Base-by-base conservation (phyloP, 768 basidiomycete genomes). In the Tephrocybe rancida region DNA sequence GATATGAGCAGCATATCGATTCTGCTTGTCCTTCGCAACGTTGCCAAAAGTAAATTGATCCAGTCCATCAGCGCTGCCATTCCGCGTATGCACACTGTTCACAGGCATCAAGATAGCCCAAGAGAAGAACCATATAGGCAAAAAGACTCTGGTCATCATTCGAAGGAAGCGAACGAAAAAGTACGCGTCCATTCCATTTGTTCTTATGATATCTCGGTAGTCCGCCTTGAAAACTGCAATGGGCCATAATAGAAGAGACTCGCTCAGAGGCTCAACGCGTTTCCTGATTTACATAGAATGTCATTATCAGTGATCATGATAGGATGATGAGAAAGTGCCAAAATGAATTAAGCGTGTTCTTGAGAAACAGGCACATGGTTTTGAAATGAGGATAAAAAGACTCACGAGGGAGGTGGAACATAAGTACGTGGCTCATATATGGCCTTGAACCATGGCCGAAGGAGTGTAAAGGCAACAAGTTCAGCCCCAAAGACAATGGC, bases 351-450 rank as follows among this genome's bases (percentile, higher is more conserved):
- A 27, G 32, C 13, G 25, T 30, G 50, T 24, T 24, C 39, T 25
- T 44, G 34, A 39, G 13, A 44, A 27, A 25, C 22, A 26, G 30
- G 30, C 6, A 39, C 22, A 55, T 7, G 44, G 16, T 45, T 9
- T 18, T 8, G 3, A 8, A 42, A 25, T 10, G 6, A n/a, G 19
- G n/a, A 30, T 8, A 41, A 27, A 34, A 39, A 22, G 29, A 72
- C 74, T 61, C 51, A 79, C 76, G 71, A 69, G 39, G 71, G 74
- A 5, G 69, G 62, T 8, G 77, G 77, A 14, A 75, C 74, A 69
- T 88, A 90, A 6, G 92, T 89, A 50, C 94, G 77, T 0, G 95
- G 95, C 62, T 94, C 90, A 67, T 94, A 98, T 43, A 98, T 88
- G 13, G 86, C 78, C 57, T 87, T 90, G 79, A 98, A 97, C 64